Evolutionary conservation across 1,284 basidiomycete species (phyloP).

Genomic region (Ceratobasidium sp.): DNA sequence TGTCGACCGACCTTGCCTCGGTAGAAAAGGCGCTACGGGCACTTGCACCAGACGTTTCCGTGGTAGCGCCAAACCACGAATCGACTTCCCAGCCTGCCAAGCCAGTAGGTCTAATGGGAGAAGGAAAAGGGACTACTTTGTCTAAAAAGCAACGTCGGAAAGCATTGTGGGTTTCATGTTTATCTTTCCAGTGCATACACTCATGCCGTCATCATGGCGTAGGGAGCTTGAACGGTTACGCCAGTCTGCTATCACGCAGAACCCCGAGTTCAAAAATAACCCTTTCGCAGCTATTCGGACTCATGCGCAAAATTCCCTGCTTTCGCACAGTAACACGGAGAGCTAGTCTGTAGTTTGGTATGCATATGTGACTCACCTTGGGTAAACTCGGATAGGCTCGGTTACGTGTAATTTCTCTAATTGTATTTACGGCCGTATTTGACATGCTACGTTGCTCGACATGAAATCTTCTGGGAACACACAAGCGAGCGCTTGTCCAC

Average conservation of each 20-base stretch:
- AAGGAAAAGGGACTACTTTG: constrained; percentile 72
- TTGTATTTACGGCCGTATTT: constrained; percentile 4
- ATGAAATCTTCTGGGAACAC: background rate
- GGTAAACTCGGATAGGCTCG: background rate
- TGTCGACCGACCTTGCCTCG: constrained; percentile 60
- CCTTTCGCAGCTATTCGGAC: constrained; percentile 84
- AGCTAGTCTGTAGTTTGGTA: background rate
- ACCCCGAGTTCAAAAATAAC: constrained; percentile 73
- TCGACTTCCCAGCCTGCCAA: constrained; percentile 50
- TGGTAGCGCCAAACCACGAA: constrained; percentile 60
- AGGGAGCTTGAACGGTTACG: constrained; percentile 77
- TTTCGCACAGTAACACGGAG: constrained; percentile 60
- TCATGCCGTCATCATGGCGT: constrained; percentile 41
- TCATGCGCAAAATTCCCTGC: constrained; percentile 82
- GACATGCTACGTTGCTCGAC: background rate
- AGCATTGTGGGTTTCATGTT: constrained; percentile 69
- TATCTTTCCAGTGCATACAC: constrained; percentile 32
- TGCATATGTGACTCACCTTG: background rate
- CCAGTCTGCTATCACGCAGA: constrained; percentile 76
- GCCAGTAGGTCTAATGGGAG: constrained; percentile 69
- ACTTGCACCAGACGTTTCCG: constrained; percentile 63
- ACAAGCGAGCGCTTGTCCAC: background rate
- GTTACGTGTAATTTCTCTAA: background rate
- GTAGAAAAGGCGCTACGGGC: constrained; percentile 30
- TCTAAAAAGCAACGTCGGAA: constrained; percentile 74